A percentile compares a stretch with the other conserved stretches of the same genome.
Conservation (phyloP, 1,139 yeast species). For the Groenewaldozyma sp. region DNA sequence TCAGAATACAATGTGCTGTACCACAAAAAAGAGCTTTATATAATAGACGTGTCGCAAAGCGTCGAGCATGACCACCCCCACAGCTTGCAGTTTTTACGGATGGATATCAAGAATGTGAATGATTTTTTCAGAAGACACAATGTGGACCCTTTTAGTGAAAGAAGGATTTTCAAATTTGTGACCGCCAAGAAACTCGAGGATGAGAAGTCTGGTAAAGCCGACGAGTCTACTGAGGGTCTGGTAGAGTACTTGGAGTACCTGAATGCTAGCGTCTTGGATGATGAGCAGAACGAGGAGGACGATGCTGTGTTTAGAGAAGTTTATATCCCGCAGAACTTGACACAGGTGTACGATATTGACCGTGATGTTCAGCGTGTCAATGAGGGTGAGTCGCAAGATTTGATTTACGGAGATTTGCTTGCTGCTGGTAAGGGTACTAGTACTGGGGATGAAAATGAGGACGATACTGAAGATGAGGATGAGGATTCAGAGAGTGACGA, state of each 20-base stretch:
- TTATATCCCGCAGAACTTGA: slow-evolving; percentile 63
- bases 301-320: slow-evolving; percentile 85
- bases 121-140: slow-evolving; percentile 73
- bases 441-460: slow-evolving; percentile 10
- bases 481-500: slow-evolving; percentile 23
- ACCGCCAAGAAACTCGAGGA: slow-evolving; percentile 24
- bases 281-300: slow-evolving; percentile 39
- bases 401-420: slow-evolving; percentile 38
- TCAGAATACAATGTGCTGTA: slow-evolving; percentile 87
- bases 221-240: slow-evolving; percentile 15
- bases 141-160: slow-evolving; percentile 71
- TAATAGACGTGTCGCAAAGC: slow-evolving; percentile 94
- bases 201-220: slow-evolving; percentile 18
- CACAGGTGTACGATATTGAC: slow-evolving; percentile 46
- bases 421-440: slow-evolving; percentile 3
- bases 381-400: slow-evolving; percentile 71
- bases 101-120: slow-evolving; percentile 95
- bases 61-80: slow-evolving; percentile 98
- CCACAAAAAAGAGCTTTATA: slow-evolving; percentile 69
- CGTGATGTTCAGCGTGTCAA: slow-evolving; percentile 78
- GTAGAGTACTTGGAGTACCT: slow-evolving; percentile 23
- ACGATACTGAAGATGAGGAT: slow-evolving; percentile 21
- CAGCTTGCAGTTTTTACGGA: slow-evolving; percentile 86
- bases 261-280: too few species aligned
- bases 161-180: slow-evolving; percentile 69